Percentiles rank a stretch among this genome's conserved stretches.
phyloP scores from a whole-genome alignment of 495 filamentous ascomycete genomes.

The Recurvomyces mirabilis region DNA sequence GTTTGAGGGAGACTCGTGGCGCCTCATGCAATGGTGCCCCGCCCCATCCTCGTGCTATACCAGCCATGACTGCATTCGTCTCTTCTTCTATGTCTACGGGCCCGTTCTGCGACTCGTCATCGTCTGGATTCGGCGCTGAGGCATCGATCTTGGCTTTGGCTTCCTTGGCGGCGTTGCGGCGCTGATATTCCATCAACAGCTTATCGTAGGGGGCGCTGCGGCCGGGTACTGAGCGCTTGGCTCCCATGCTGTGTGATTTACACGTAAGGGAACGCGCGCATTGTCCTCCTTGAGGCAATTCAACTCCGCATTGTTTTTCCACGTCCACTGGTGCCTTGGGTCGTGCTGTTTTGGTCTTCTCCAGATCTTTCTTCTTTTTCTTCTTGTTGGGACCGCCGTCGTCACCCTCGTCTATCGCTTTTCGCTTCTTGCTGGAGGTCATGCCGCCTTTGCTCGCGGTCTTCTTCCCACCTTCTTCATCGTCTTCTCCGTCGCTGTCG shows the following conservation, averaged over 20 bases:
- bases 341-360: constrained; percentile 73
- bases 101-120: constrained; percentile 62
- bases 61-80: constrained; percentile 74
- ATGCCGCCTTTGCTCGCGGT: constrained; percentile 58
- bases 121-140: constrained; percentile 82
- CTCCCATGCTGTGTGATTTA: constrained; percentile 94
- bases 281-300: constrained; percentile 68
- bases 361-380: constrained; percentile 77
- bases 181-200: constrained; percentile 87
- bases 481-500: constrained; percentile 28
- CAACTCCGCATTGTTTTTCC: constrained; percentile 91
- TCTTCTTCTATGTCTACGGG: constrained; percentile 91
- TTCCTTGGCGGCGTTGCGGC: constrained; percentile 96
- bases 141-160: constrained; percentile 92
- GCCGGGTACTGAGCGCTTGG: constrained; percentile 83
- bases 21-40: constrained; percentile 55
- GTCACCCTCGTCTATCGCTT: constrained; percentile 69
- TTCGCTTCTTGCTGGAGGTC: constrained; percentile 69
- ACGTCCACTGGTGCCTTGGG: constrained; percentile 96
- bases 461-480: constrained; percentile 57
- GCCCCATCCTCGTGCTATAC: constrained; percentile 62
- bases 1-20: constrained; percentile 54
- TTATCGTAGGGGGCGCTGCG: constrained; percentile 90
- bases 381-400: constrained; percentile 27
- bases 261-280: constrained; percentile 90